Percentiles rank a stretch among this genome's conserved stretches.
These are phyloP conservation scores for Arthroderma sp. DNA, from an alignment of 2,329 filamentous ascomycete species.

Conservation along the genomic window DNA sequence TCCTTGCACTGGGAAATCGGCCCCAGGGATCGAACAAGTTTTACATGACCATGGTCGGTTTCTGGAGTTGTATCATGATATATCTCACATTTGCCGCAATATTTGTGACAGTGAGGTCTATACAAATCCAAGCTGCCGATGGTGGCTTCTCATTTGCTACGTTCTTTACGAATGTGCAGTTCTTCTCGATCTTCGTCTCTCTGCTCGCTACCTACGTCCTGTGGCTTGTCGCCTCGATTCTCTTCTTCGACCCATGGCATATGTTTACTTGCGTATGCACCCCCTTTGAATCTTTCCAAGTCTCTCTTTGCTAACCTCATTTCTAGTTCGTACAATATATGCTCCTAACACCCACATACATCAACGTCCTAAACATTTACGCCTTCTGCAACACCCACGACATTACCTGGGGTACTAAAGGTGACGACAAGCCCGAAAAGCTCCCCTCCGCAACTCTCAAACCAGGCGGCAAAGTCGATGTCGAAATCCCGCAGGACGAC, in stretches of 20 bases:
- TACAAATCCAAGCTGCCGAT: constrained; percentile 55
- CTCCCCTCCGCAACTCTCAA: constrained; percentile 80
- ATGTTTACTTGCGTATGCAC: constrained; percentile 66
- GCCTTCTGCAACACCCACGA: constrained; percentile 98
- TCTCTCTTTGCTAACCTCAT: constrained; percentile 4
- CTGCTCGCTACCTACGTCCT: constrained; percentile 84
- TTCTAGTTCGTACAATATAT: constrained; percentile 81
- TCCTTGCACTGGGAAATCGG: constrained; percentile 84
- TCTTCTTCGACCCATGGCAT: constrained; percentile 98
- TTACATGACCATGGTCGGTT: constrained; percentile 96
- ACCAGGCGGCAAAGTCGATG: constrained; percentile 87
- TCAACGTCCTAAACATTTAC: constrained; percentile 97
- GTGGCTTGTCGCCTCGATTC: constrained; percentile 77
- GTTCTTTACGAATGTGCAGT: constrained; percentile 75
- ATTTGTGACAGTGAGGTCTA: constrained; percentile 81
- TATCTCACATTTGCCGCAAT: constrained; percentile 92
- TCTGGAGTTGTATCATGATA: constrained; percentile 92
- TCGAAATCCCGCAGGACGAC: constrained; percentile 75
- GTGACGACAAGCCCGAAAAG: constrained; percentile 88
- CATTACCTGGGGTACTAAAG: constrained; percentile 96
- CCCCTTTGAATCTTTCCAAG: not conserved
- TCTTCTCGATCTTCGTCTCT: constrained; percentile 88
- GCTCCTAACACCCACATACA: constrained; percentile 86
- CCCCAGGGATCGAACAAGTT: constrained; percentile 86
- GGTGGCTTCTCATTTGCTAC: constrained; percentile 53